phyloP scores from a whole-genome alignment of 306 rosid genomes.

The Corylus heterophylla region DNA sequence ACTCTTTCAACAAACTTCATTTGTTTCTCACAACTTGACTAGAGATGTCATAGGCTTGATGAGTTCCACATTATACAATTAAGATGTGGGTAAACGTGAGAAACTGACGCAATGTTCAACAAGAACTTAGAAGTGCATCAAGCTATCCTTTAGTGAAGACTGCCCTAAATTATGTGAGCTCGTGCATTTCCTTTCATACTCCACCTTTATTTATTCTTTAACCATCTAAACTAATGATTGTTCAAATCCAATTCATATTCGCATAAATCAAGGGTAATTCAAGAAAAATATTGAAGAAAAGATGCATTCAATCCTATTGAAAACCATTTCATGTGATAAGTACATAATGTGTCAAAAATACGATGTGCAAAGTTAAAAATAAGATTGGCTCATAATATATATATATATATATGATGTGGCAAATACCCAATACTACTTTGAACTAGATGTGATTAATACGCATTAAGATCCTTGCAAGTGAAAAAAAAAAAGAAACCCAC shows the following conservation, averaged over 20 bases:
- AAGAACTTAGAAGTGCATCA: neutral
- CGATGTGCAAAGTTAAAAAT: neutral
- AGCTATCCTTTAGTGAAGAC: neutral
- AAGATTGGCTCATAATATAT: neutral
- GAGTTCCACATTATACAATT: neutral
- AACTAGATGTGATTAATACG: neutral
- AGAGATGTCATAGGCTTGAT: neutral
- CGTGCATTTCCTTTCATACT: neutral
- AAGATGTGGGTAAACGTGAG: neutral
- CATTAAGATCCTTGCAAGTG: neutral
- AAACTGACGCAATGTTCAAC: neutral
- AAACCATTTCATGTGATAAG: neutral
- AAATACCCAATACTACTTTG: neutral
- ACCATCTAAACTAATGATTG: neutral
- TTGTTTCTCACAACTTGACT: neutral
- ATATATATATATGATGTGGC: neutral
- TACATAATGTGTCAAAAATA: neutral
- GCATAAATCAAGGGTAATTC: neutral
- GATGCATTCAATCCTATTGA: neutral
- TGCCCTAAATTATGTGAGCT: neutral
- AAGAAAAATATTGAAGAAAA: too few relatives aligned
- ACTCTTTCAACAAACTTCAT: neutral
- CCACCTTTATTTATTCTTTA: neutral
- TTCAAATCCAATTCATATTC: neutral
- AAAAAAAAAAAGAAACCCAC: neutral